Conservation (phyloP, 371 early-diverging fungal genomes). For the Rhizopus arrhizus region DNA sequence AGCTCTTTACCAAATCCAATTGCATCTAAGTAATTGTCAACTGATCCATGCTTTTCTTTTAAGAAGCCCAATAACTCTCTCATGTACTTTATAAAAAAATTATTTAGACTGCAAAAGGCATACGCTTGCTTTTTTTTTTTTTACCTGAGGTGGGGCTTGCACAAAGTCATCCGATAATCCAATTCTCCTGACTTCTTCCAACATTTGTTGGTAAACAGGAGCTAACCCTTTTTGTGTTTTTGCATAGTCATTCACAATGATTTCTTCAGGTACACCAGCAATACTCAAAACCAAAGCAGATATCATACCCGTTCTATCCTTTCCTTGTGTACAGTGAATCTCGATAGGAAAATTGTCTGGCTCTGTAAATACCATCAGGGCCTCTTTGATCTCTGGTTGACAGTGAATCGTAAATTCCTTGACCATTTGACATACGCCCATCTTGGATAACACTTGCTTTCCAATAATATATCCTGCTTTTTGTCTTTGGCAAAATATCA, state of each 20-base stretch:
- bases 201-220: conserved; percentile 49
- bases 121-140: background rate
- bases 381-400: conserved; percentile 53
- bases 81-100: conserved; percentile 28
- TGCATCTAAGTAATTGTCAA: conserved; percentile 22
- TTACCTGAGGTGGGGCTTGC: conserved; percentile 59
- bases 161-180: conserved; percentile 61
- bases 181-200: conserved; percentile 50
- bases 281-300: conserved; percentile 62
- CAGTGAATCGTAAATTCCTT: conserved; percentile 58
- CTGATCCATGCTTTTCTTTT: conserved; percentile 29
- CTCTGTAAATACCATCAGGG: conserved; percentile 58
- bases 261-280: conserved; percentile 59
- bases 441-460: conserved; percentile 49
- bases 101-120: background rate
- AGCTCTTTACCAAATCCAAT: conserved; percentile 31
- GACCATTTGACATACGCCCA: conserved; percentile 66
- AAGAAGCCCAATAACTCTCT: conserved; percentile 25
- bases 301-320: conserved; percentile 79
- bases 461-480: conserved; percentile 55
- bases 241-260: conserved; percentile 70
- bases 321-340: conserved; percentile 81
- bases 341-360: conserved; percentile 69
- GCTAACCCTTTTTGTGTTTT: conserved; percentile 54
- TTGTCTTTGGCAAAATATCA: conserved; percentile 40